phyloP scores from a whole-genome alignment of 1,284 basidiomycete species.

The Entoloma clypeatum region DNA sequence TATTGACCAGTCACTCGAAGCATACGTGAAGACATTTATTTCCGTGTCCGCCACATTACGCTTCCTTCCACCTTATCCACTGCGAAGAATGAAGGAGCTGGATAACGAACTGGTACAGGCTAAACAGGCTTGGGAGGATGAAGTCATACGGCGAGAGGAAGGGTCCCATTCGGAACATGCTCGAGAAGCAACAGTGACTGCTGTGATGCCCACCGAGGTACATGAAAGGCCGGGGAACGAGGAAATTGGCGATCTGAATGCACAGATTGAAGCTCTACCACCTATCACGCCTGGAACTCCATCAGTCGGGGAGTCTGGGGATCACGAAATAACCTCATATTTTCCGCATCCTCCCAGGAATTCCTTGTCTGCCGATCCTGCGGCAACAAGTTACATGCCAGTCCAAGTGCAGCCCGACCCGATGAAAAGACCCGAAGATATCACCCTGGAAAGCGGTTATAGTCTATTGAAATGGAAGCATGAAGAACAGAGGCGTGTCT shows the following conservation, averaged over 20 bases:
- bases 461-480: slow-evolving; percentile 74
- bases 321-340: slow-evolving; percentile 29
- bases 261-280: slow-evolving; percentile 67
- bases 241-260: slow-evolving; percentile 54
- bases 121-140: slow-evolving; percentile 79
- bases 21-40: slow-evolving; percentile 82
- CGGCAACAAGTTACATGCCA: slow-evolving; percentile 15
- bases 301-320: slow-evolving; percentile 28
- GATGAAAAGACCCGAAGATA: slow-evolving; percentile 53
- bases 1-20: slow-evolving; percentile 76
- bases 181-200: slow-evolving; percentile 43
- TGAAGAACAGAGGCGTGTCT: slow-evolving; percentile 80
- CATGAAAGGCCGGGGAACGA: slow-evolving; percentile 15
- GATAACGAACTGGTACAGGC: slow-evolving; percentile 69
- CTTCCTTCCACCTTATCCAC: slow-evolving; percentile 86
- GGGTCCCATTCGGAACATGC: slow-evolving; percentile 41
- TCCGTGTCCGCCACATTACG: slow-evolving; percentile 88
- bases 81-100: slow-evolving; percentile 82
- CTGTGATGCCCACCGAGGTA: slow-evolving; percentile 19
- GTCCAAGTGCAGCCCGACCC: slow-evolving; percentile 43
- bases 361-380: slow-evolving; percentile 16
- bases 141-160: slow-evolving; percentile 78
- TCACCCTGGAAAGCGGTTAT: slow-evolving; percentile 68
- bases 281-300: slow-evolving; percentile 47
- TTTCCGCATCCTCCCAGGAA: slow-evolving; percentile 21